Evolutionary conservation across 306 rosid species (phyloP).

Genomic region (Rubus parviflorus): DNA sequence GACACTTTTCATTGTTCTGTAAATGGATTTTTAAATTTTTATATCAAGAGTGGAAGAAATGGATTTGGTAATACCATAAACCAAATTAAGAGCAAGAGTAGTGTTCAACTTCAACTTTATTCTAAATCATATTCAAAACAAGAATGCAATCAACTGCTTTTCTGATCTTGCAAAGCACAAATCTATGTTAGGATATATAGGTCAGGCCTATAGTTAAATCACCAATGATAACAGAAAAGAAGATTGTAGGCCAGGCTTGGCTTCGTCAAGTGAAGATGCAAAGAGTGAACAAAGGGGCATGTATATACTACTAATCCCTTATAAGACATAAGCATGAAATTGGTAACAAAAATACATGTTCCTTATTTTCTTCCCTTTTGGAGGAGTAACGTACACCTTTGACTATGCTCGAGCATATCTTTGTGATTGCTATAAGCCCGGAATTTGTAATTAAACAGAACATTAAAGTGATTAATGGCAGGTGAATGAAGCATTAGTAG

Average conservation of each 20-base stretch:
- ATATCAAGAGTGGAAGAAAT: not conserved
- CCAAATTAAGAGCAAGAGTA: slow-evolving; percentile 1
- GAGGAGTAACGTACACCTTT: not conserved
- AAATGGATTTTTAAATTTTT: not conserved
- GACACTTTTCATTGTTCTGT: not conserved
- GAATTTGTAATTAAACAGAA: not conserved
- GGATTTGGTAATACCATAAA: not conserved
- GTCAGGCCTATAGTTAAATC: no score
- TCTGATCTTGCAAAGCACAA: not conserved
- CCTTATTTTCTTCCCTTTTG: not conserved
- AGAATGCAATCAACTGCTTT: not conserved
- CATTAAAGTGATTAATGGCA: not conserved
- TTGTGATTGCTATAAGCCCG: not conserved
- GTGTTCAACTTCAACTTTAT: no score
- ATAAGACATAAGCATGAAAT: not conserved
- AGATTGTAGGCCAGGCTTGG: slow-evolving; percentile 5
- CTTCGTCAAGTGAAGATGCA: slow-evolving; percentile 1
- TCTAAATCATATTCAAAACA: not conserved
- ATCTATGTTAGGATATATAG: not conserved
- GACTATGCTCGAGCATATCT: not conserved
- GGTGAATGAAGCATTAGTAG: no score
- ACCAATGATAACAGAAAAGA: not conserved
- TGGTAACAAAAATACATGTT: not conserved
- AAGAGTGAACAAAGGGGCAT: not conserved
- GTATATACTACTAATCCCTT: not conserved